phyloP scores from a whole-genome alignment of 208 protist species.

The Acanthamoeba royreba region DNA sequence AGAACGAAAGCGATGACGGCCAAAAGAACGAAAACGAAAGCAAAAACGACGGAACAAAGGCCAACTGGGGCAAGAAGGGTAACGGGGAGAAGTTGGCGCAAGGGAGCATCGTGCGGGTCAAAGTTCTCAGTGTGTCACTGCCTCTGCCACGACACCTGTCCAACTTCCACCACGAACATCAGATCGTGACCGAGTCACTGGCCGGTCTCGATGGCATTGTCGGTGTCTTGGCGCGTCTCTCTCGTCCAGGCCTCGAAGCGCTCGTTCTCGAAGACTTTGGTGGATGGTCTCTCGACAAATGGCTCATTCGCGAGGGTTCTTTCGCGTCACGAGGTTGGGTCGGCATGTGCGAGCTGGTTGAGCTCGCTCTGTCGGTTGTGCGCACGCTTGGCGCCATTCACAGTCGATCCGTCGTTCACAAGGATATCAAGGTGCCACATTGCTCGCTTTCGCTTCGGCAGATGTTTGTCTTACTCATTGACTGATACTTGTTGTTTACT shows the following conservation, averaged over 20 bases:
- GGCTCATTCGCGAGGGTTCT: neutral
- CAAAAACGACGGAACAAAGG: no score
- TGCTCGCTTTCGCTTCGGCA: neutral
- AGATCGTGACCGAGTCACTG: neutral
- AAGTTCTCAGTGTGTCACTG: neutral
- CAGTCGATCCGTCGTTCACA: neutral
- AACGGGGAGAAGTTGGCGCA: no score
- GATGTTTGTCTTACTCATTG: neutral
- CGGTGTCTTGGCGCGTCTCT: neutral
- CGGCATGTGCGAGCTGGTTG: no score
- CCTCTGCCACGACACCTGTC: neutral
- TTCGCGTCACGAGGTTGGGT: no score
- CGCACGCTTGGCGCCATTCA: neutral
- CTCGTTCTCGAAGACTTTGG: constrained; percentile 11
- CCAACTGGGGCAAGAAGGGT: no score
- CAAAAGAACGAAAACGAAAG: no score
- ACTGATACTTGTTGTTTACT: neutral
- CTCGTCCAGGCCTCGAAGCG: neutral
- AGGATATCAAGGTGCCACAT: neutral
- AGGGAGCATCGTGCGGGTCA: no score
- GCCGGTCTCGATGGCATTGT: neutral
- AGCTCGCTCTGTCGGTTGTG: neutral
- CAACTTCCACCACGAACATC: neutral
- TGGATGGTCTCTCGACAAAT: neutral
- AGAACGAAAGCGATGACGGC: no score